Evolutionary conservation across 164 flowering plant genomes (phyloP), one percentile per base, ranked within the genome.

Genomic region (Vitis riparia): DNA sequence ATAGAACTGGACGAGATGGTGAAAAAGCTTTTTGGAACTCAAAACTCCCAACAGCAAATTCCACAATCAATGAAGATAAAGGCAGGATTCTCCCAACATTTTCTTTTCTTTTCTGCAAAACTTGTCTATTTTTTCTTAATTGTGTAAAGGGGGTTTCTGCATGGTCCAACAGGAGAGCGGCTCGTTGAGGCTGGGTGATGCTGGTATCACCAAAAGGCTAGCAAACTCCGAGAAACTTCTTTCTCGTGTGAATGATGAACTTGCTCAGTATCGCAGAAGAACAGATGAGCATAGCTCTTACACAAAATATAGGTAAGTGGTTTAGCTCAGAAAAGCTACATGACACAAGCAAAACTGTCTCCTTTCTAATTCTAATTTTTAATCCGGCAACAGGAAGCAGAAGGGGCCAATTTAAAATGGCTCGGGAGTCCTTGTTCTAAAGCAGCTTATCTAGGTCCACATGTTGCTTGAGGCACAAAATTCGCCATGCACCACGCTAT

Each of bases 1-100:
- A 71, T 78, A 19, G 94, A 93, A 67, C 79, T 88, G 82, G 93
- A 91, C 77, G 91, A 84, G 49, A 82, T 81, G 78, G 77, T 83
- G 59, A 86, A 87, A 76, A 77, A 72, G 37, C 75, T 84, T 55
- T 63, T 69, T 65, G 82, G 76, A 69, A 68, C 80, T 62, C 82
- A 75, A 57, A 71, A 55, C 48, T 15, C 59, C 64, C 85, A 80
- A 32, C 79, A 69, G 50, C 73, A 51, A 67, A 57, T 65, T 73
- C 83, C 74, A 51, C 86, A 68, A 23, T 71, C 72, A 44, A 37
- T 30, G 13, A 80, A 67, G 51, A 69, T 58, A n/a, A 81, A 77
- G 88, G 90, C 65, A 86, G 29, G 77, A 65, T 44, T 71, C 10
- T 47, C 10, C n/a, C 6, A 3, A 44, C 61, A 58, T 15, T 67